These are phyloP conservation scores for Starmerella bombi DNA, from an alignment of 805 yeast genomes.

Conservation along the genomic window DNA sequence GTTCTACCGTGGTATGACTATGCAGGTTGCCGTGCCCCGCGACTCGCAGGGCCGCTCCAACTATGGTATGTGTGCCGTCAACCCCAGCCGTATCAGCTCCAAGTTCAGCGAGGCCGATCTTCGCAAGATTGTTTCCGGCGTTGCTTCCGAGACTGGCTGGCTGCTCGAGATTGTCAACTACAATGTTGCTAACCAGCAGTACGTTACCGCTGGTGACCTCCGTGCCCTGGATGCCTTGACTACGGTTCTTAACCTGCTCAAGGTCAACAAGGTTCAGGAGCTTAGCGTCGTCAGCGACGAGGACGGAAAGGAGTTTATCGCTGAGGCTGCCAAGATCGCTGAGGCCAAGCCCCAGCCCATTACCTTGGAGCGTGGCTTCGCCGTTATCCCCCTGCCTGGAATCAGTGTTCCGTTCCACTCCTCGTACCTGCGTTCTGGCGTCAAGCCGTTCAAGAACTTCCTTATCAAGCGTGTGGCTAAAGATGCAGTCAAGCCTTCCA, in stretches of 20 bases:
- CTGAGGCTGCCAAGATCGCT: constrained; percentile 71
- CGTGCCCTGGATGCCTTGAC: constrained; percentile 87
- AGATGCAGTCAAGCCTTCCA: constrained; percentile 88
- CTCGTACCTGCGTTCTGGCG: constrained; percentile 95
- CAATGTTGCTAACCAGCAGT: constrained; percentile 96
- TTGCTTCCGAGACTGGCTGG: constrained; percentile 76
- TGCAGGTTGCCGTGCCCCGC: constrained; percentile 99
- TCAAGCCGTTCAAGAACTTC: constrained; percentile 97
- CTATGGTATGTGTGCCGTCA: constrained; percentile 98
- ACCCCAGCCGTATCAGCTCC: constrained; percentile 82
- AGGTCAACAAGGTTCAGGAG: constrained; percentile 84
- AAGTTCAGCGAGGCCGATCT: constrained; percentile 89
- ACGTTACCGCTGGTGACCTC: constrained; percentile 97
- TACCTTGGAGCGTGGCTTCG: constrained; percentile 93
- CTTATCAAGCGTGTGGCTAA: constrained; percentile 88
- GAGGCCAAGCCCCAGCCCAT: constrained; percentile 89
- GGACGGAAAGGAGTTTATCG: constrained; percentile 77
- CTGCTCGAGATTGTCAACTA: constrained; percentile 94
- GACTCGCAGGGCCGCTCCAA: constrained; percentile 90
- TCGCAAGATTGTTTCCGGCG: constrained; percentile 84
- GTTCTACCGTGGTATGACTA: constrained; percentile 99
- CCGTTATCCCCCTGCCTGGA: constrained; percentile 95
- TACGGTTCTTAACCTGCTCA: constrained; percentile 84
- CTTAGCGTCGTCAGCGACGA: constrained; percentile 71
- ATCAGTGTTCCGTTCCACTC: constrained; percentile 99